Conservation (phyloP, 208 protist species). For the Jaenimonas drosophilae region DNA sequence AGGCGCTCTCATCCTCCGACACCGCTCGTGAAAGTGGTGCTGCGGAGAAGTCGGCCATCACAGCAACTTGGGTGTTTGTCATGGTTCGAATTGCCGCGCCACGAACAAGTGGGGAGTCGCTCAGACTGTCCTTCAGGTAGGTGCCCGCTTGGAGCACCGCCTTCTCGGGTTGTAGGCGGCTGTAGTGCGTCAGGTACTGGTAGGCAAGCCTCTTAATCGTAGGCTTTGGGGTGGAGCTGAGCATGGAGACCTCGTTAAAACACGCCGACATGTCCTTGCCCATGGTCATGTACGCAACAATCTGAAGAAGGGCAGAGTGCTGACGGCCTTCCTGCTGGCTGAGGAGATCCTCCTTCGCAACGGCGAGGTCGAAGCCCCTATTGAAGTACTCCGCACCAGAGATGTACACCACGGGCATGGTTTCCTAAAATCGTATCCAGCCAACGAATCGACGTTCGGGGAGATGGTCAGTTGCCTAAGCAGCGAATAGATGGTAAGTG, state of each 20-base stretch:
- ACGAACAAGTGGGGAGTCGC: constrained; percentile 95
- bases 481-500: too few relatives aligned
- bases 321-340: constrained; percentile 83
- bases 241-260: constrained; percentile 93
- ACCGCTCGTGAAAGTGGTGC: constrained; percentile 90
- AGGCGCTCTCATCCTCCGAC: constrained; percentile 95
- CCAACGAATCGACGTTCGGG: too few relatives aligned
- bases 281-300: constrained; percentile 97
- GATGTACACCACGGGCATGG: too few relatives aligned
- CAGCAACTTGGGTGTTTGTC: constrained; percentile 96
- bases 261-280: constrained; percentile 95
- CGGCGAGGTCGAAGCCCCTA: constrained; percentile 73
- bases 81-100: constrained; percentile 98
- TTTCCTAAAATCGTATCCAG: too few relatives aligned
- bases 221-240: constrained; percentile 92
- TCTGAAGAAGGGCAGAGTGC: constrained; percentile 94
- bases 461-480: too few relatives aligned
- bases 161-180: constrained; percentile 94
- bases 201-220: constrained; percentile 99
- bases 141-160: constrained; percentile 97
- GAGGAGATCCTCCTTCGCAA: constrained; percentile 83
- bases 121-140: constrained; percentile 92
- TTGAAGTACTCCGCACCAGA: constrained; percentile 44
- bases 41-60: constrained; percentile 96
- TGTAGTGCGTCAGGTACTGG: constrained; percentile 98